Percentiles rank a stretch among this genome's conserved stretches.
These are phyloP conservation scores for Bondarzewia mesenterica DNA, from an alignment of 1,284 basidiomycete genomes.

Conservation along the genomic window DNA sequence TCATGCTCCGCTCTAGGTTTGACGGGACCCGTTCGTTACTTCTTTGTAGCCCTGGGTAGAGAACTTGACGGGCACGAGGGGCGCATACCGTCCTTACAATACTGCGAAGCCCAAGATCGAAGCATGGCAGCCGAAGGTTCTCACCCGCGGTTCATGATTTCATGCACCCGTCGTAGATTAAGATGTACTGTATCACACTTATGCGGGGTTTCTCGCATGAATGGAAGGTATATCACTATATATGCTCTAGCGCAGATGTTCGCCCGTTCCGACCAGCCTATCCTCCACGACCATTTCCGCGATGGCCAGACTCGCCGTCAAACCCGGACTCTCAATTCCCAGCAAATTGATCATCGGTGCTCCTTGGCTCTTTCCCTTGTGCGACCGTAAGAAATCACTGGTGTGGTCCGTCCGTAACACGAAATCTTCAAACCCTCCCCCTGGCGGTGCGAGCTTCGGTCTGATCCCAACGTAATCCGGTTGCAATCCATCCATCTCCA, in stretches of 20 bases:
- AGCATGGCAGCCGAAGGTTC: constrained; percentile 77
- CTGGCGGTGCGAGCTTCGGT: constrained; percentile 78
- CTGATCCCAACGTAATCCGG: constrained; percentile 92
- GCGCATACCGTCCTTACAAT: constrained; percentile 83
- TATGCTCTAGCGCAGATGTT: neutral
- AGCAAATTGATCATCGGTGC: constrained; percentile 67
- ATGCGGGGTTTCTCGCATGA: too few species aligned
- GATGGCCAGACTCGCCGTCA: constrained; percentile 69
- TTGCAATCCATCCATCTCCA: constrained; percentile 56
- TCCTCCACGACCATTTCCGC: constrained; percentile 65
- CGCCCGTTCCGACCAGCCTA: constrained; percentile 26
- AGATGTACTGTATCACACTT: too few species aligned
- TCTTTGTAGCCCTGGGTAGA: constrained; percentile 63
- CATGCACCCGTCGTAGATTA: too few species aligned
- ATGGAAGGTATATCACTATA: neutral
- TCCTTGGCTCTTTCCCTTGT: constrained; percentile 6
- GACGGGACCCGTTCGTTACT: neutral
- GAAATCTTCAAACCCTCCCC: constrained; percentile 83
- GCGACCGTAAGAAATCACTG: constrained; percentile 10
- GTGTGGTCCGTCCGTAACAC: constrained; percentile 48
- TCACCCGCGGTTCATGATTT: constrained; percentile 29
- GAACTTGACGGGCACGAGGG: constrained; percentile 87
- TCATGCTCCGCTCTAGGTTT: neutral
- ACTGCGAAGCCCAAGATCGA: constrained; percentile 77
- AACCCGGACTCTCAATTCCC: constrained; percentile 73